Conservation (phyloP, 768 basidiomycete genomes). For the Hygrocybe punicea region DNA sequence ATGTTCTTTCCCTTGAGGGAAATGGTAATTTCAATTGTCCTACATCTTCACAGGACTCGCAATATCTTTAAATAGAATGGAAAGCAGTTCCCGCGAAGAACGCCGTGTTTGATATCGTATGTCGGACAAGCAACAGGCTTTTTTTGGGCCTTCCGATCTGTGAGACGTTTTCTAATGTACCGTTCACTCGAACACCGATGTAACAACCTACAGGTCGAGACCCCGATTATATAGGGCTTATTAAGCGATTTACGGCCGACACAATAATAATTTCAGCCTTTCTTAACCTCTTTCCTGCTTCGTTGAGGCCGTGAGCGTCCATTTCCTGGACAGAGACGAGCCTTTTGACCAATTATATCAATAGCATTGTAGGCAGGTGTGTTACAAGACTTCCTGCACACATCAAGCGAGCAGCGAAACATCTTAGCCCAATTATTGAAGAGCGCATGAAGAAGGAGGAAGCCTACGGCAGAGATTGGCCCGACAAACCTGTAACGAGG, state of each 20-base stretch:
- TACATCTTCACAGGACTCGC: not conserved
- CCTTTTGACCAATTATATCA: constrained; percentile 3
- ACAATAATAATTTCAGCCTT: constrained; percentile 24
- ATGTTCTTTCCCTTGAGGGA: constrained; percentile 31
- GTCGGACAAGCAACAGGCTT: constrained; percentile 31
- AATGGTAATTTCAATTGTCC: constrained; percentile 18
- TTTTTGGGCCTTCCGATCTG: constrained; percentile 36
- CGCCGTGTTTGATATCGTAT: constrained; percentile 26
- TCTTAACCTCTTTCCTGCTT: constrained; percentile 31
- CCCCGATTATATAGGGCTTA: constrained; percentile 28
- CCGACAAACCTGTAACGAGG: constrained; percentile 23
- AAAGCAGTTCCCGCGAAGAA: constrained; percentile 12
- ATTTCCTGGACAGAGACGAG: constrained; percentile 6
- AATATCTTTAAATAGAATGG: constrained; percentile 6
- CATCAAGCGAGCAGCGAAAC: constrained; percentile 15
- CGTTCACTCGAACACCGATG: not conserved
- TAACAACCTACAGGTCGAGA: constrained; percentile 21
- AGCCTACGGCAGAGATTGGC: constrained; percentile 25
- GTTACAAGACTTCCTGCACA: not conserved
- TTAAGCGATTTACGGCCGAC: constrained; percentile 30
- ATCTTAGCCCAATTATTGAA: constrained; percentile 23
- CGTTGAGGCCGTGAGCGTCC: constrained; percentile 34
- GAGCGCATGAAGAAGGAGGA: constrained; percentile 21
- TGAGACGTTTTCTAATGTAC: constrained; percentile 10
- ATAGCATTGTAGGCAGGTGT: constrained; percentile 14